Evolutionary conservation across 2,329 filamentous ascomycete genomes (phyloP).

Genomic region (Apiospora aurea): DNA sequence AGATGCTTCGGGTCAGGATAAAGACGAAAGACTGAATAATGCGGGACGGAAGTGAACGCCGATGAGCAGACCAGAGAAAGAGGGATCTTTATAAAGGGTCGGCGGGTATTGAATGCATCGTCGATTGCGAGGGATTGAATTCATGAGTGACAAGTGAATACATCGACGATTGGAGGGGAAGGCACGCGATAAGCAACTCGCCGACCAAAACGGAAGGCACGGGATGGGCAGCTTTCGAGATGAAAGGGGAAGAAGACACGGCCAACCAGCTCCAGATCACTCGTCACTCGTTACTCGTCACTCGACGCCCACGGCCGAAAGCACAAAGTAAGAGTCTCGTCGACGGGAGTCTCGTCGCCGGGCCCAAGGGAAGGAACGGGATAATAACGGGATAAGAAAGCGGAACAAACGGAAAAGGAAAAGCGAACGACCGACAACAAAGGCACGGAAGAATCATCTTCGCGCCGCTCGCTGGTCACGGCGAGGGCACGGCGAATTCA

Average conservation of each 20-base stretch:
- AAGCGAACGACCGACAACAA: too few relatives aligned
- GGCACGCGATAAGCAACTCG: background rate
- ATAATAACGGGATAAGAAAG: too few relatives aligned
- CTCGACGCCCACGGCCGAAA: too few relatives aligned
- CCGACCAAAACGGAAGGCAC: background rate
- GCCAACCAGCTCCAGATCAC: background rate
- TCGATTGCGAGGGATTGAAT: background rate
- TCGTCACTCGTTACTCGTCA: too few relatives aligned
- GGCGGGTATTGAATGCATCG: background rate
- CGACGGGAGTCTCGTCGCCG: too few relatives aligned
- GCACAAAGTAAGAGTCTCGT: too few relatives aligned
- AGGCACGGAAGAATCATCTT: background rate
- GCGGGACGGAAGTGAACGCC: background rate
- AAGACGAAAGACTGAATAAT: background rate
- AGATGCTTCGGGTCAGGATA: background rate
- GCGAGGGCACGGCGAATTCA: background rate
- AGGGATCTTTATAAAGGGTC: background rate
- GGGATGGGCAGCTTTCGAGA: too few relatives aligned
- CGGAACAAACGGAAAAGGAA: too few relatives aligned
- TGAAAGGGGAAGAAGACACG: background rate
- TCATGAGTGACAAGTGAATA: background rate
- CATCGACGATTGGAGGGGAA: background rate
- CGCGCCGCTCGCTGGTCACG: background rate
- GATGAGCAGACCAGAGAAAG: background rate
- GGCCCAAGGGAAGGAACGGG: too few relatives aligned